Evolutionary conservation across 805 yeast genomes (phyloP), one percentile per base, ranked within the genome.

Genomic region (Pichia membranifaciens): DNA sequence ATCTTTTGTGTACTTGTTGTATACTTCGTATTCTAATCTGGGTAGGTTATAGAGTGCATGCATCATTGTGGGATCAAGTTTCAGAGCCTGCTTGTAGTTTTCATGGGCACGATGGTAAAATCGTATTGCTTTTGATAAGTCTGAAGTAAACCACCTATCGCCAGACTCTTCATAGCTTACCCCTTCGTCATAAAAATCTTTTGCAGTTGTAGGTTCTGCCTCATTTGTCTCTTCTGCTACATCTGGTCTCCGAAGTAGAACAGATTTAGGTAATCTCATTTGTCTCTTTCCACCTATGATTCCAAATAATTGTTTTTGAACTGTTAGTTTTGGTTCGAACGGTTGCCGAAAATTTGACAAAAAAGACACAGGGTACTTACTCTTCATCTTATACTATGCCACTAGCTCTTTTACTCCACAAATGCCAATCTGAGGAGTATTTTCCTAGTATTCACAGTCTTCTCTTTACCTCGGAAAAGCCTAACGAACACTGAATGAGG

Each of bases 121-220:
- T 35, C 90, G 60, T 12, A 84, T 60, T 0, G 82, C 76, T 53
- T 84, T 84, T 10, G 84, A 66, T 5, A 82, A 59, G 54, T 84
- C 90, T 0, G 87, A 78, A 1, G 78, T 69, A 5, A 78, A 59
- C 88, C 89, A 84, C 41, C 90, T 61, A 57, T 84, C 90, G 0
- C 87, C 91, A n/a, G 78, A 73, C 49, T 84, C 90, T 58, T 84
- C 91, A 47, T 78, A 80, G 10, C 67, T 68, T 0, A 81, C 70
- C 1, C 81, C 91, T 43, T 65, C 65, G 29, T 76, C 79, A n/a
- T 81, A 68, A 44, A 57, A 73, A 4, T 80, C 87, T 29, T 75
- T 78, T 0, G 75, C 70, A 0, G 79, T 71, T 5, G 65, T 60
- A 5, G 74, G 74, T 10, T 55, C 57, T 5, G 10, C 31, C 38